Evolutionary conservation across 257 asterid species (phyloP), one percentile per base, ranked within the genome.

Genomic region (Przewalskia tangutica): DNA sequence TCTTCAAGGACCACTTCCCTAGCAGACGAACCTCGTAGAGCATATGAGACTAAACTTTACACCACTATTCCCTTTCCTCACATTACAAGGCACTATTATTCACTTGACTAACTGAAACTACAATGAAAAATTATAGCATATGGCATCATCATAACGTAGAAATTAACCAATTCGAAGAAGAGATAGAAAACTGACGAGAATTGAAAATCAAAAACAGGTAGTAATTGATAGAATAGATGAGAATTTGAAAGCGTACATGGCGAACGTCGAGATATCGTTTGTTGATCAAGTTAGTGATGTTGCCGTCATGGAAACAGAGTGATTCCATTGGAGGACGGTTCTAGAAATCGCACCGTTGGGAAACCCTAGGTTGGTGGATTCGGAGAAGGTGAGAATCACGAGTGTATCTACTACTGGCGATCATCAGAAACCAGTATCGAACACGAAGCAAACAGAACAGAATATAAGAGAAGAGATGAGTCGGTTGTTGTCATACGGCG

Each of bases 251-350:
- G 55, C 85, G 16, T 82, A 91, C 94, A 78, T 73, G 80, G 27
- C 81, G 87, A 60, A 27, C 56, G 76, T 82, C 59, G 86, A 87
- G 86, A 60, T 90, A 82, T 16, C 97, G 98, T 75, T 81, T 81
- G 86, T 89, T 83, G 62, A 96, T 92, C 88, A 96, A 86, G 89
- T 90, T 89, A 81, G 94, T 84, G 88, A 96, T 91, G 92, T 86
- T 94, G 87, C 98, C 96, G 84, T 94, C 98, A 88, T 85, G 89
- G 86, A 90, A 96, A 86, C 92, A 83, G 81, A 87, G 84, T 73
- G 88, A 82, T 79, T 89, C 92, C 92, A 89, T 89, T 78, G 27
- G 46, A 32, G 2, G 62, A 81, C 64, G 62, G 63, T 83, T 79
- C 78, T 34, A 58, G 67, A 44, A 71, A 66, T 59, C 34, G 48